A percentile compares a stretch with the other conserved stretches of the same genome.
phyloP scores from a whole-genome alignment of 805 yeast genomes.

The Pichia phayaonensis region DNA sequence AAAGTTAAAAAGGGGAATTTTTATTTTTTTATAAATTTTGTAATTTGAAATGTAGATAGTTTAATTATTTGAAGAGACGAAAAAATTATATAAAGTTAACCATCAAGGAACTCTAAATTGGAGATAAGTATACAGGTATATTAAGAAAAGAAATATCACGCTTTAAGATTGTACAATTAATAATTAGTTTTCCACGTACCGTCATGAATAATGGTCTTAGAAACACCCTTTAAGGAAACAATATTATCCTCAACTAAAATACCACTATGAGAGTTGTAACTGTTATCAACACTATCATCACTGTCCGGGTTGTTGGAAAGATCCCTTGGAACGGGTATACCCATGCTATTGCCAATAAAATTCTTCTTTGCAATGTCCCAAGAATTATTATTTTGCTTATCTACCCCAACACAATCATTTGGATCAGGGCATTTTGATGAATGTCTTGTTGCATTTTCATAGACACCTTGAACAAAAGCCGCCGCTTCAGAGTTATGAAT shows the following conservation, averaged over 20 bases:
- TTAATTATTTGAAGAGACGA: too few species aligned
- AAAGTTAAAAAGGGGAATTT: background rate
- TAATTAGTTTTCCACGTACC: background rate
- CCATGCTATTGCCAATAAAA: slow-evolving; percentile 9
- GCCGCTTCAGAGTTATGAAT: slow-evolving; percentile 40
- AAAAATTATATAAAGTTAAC: too few species aligned
- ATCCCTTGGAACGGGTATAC: slow-evolving; percentile 14
- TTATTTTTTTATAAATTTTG: background rate
- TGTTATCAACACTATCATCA: background rate
- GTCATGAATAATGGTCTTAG: slow-evolving; percentile 76
- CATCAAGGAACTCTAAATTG: too few species aligned
- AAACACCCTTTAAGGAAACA: slow-evolving; percentile 76
- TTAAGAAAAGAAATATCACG: too few species aligned
- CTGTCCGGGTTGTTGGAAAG: background rate
- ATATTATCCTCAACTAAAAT: slow-evolving; percentile 70
- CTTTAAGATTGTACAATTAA: background rate
- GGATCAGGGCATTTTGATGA: background rate
- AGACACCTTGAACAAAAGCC: slow-evolving; percentile 31
- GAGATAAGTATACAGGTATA: background rate
- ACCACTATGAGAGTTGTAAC: slow-evolving; percentile 31
- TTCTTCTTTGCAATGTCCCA: slow-evolving; percentile 4
- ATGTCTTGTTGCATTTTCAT: slow-evolving; percentile 20
- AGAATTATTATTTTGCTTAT: background rate
- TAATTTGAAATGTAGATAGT: too few species aligned
- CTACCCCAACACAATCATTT: slow-evolving; percentile 2